phyloP scores from a whole-genome alignment of 1,139 yeast genomes.

The Blastobotrys buckinghamii region DNA sequence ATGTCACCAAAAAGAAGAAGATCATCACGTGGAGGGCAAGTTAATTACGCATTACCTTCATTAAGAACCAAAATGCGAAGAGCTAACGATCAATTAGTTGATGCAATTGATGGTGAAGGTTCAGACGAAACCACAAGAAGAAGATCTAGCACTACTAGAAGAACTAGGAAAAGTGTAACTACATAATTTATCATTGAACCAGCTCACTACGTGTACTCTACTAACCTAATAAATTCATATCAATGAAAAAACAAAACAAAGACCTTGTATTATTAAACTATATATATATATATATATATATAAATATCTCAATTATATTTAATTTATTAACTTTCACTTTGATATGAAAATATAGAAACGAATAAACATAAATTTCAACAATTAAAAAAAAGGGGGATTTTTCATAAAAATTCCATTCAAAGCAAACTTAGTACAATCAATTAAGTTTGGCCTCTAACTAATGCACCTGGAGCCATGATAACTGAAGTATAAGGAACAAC shows the following conservation, averaged over 20 bases:
- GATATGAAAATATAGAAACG: not conserved
- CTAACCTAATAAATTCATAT: no score
- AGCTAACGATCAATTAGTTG: constrained; percentile 52
- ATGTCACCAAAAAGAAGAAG: constrained; percentile 10
- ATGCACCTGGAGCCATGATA: not conserved
- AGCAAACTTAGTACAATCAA: no score
- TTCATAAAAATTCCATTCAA: no score
- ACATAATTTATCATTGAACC: no score
- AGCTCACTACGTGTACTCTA: no score
- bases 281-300: no score
- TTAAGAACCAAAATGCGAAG: constrained; percentile 66
- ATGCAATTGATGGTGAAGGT: constrained; percentile 38
- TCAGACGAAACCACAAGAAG: not conserved
- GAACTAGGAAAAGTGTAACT: not conserved
- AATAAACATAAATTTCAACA: not conserved
- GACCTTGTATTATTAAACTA: no score
- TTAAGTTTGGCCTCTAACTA: not conserved
- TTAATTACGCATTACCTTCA: constrained; percentile 67
- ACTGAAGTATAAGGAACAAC: not conserved
- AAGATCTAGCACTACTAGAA: not conserved
- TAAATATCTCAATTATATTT: no score
- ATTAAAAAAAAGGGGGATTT: not conserved
- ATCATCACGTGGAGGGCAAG: constrained; percentile 25
- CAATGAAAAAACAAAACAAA: no score
- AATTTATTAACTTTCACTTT: no score